Base-by-base conservation (phyloP, 371 early-diverging fungal genomes). In the Syncephalastrum racemosum region DNA sequence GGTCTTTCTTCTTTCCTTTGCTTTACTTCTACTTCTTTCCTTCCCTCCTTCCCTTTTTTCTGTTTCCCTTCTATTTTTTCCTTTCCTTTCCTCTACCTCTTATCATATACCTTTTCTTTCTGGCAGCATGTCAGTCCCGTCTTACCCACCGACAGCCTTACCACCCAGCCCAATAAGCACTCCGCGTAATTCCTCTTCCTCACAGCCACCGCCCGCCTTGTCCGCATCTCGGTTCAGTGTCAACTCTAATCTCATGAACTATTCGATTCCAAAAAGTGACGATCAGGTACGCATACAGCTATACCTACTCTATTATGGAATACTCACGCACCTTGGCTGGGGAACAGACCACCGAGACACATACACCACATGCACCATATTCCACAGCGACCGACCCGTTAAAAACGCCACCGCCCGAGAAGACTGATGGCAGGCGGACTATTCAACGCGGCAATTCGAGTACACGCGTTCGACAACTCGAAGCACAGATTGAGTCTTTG, bases 231-330 rank as follows among this genome's bases (percentile, higher is more conserved):
- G 79, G 49, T 76, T 79, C 50, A 76, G 75, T 53, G 73, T 70
- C 27, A 76, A 79, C 44, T 76, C 75, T 6, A 76, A 76, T 39
- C 64, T 79, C 8, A 79, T 79, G 80, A 79, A 79, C 41, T 79
- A 79, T 31, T 79, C 80, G 14, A 79, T 79, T 57, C 80, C 79
- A 13, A 67, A 72, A 25, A 59, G 66, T 39, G 63, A 46, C 18
- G 46, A 54, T 25, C 18, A 15, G 40, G 22, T 24, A 54, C 18
- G 24, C 27, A 27, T 25, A 8, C 24, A 13, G 15, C n/a, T 36
- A 16, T 44, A 12, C 44, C 16, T 22, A 5, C 16, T 51, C n/a
- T 23, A 0, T 27, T 20, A 20, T 25, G 19, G 19, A n/a, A 12
- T 24, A 43, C 31, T 24, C 46, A 20, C 4, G n/a, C 13, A 25